phyloP scores from a whole-genome alignment of 352 stramenopile species.

The Pythium rhizo-oryzae region DNA sequence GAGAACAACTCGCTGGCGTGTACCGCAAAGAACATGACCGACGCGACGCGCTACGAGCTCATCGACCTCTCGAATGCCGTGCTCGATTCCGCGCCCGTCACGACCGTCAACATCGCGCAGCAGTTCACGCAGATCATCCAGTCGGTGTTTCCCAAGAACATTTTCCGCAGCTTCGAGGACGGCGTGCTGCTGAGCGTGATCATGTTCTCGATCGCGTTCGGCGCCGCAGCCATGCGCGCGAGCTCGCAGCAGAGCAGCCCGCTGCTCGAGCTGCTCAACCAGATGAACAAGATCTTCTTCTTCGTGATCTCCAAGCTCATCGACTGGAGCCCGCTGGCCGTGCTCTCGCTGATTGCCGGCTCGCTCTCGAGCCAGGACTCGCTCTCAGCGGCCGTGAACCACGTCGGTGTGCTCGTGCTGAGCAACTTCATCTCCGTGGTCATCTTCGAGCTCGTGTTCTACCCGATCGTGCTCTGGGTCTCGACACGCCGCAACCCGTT shows the following conservation, averaged over 20 bases:
- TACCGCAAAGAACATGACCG: constrained; percentile 24
- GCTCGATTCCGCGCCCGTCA: constrained; percentile 26
- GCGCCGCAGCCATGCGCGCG: constrained; percentile 51
- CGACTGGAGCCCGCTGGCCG: constrained; percentile 62
- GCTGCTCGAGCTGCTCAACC: constrained; percentile 57
- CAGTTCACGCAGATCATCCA: constrained; percentile 63
- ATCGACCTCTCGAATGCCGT: constrained; percentile 45
- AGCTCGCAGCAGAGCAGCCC: constrained; percentile 58
- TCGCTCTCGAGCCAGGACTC: constrained; percentile 55
- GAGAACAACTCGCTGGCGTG: constrained; percentile 33
- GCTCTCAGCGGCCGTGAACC: constrained; percentile 41
- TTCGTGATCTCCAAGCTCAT: constrained; percentile 65
- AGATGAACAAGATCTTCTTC: constrained; percentile 79
- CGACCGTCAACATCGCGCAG: constrained; percentile 40
- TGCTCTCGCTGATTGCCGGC: constrained; percentile 71
- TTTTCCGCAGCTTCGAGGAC: constrained; percentile 58
- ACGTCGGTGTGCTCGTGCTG: constrained; percentile 65
- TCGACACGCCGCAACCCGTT: constrained; percentile 52
- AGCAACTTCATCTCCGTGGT: constrained; percentile 45
- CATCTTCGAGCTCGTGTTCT: constrained; percentile 62
- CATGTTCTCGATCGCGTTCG: constrained; percentile 66
- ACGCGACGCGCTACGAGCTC: constrained; percentile 44
- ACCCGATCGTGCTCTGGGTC: constrained; percentile 53
- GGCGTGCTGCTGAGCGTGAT: constrained; percentile 61
- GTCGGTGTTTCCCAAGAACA: constrained; percentile 56